Evolutionary conservation across 768 basidiomycete genomes (phyloP).

Genomic region (Naganishia vaughanmartiniae): DNA sequence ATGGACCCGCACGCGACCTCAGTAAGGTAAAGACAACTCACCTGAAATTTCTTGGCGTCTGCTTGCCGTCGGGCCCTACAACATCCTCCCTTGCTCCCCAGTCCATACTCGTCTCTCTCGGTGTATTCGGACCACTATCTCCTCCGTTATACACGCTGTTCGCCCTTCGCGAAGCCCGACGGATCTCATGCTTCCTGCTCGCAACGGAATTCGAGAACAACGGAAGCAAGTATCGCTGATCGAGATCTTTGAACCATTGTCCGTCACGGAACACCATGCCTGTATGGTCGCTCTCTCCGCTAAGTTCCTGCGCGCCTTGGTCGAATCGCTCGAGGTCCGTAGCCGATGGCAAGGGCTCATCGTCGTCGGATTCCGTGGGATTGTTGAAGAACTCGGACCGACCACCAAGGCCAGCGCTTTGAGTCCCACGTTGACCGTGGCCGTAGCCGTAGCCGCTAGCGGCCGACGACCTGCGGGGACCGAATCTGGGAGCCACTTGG

Average conservation of each 20-base stretch:
- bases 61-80: slow-evolving; percentile 41
- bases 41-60: slow-evolving; percentile 46
- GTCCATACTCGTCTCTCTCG: slow-evolving; percentile 40
- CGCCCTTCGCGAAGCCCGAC: slow-evolving; percentile 36
- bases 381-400: slow-evolving; percentile 14
- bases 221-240: slow-evolving; percentile 89
- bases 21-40: slow-evolving; percentile 31
- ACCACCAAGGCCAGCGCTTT: slow-evolving; percentile 5
- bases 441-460: background rate
- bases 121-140: slow-evolving; percentile 39
- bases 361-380: slow-evolving; percentile 42
- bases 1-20: background rate
- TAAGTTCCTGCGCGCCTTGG: slow-evolving; percentile 26
- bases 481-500: background rate
- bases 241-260: slow-evolving; percentile 92
- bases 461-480: background rate
- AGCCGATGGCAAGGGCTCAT: slow-evolving; percentile 42
- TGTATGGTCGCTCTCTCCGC: slow-evolving; percentile 31
- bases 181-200: slow-evolving; percentile 44
- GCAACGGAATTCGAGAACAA: slow-evolving; percentile 60
- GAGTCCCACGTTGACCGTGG: background rate
- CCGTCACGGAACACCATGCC: slow-evolving; percentile 61
- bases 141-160: slow-evolving; percentile 37
- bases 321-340: slow-evolving; percentile 32
- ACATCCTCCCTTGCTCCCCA: slow-evolving; percentile 37